Evolutionary conservation across 2,329 filamentous ascomycete genomes (phyloP), one percentile per base, ranked within the genome.

Genomic region (Corinectria fuckeliana): DNA sequence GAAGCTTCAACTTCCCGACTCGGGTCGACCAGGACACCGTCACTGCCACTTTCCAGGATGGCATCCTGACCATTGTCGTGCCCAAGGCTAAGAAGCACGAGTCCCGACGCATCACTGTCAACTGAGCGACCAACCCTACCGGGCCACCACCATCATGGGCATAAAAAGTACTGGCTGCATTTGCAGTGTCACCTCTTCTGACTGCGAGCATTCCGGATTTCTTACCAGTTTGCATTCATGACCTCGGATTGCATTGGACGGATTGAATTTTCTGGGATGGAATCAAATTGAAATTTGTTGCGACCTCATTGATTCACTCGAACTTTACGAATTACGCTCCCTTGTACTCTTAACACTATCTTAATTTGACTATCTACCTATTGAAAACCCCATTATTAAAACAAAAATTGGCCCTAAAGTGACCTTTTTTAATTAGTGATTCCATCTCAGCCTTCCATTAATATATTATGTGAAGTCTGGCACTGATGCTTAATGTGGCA

Each of bases 1-100:
- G 89, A 63, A 85, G 81, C 59, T 91, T 91, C 78, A 85, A 79
- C 73, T 91, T 92, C 79, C 87, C 88, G 1, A 76, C 77, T 51
- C 83, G 82, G 25, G 82, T 92, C 61, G 86, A 90, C 70, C 82
- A 85, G 68, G 85, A 87, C 14, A 76, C 70, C 3, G 88, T 92
- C 55, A 80, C 75, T 42, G 89, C 89, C 49, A 81, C 72, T 53
- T 83, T 91, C 67, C 83, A 85, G 75, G 84, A 91, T 61, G 89
- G 89, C 25, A 80, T 91, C 63, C 78, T 92, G 65, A 85, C 74
- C 66, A 81, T 92, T 59, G 71, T 80, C 23, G 83, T 91, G 16
- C 89, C 89, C 50, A 91, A 90, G 81, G 83, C 84, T 21, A 85
- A 82, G 77, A 86, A 84, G 81, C 79, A 80, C 62, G 81, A 85